Conservation (phyloP, 2,329 filamentous ascomycete species). For the Zymoseptoria ardabiliae region DNA sequence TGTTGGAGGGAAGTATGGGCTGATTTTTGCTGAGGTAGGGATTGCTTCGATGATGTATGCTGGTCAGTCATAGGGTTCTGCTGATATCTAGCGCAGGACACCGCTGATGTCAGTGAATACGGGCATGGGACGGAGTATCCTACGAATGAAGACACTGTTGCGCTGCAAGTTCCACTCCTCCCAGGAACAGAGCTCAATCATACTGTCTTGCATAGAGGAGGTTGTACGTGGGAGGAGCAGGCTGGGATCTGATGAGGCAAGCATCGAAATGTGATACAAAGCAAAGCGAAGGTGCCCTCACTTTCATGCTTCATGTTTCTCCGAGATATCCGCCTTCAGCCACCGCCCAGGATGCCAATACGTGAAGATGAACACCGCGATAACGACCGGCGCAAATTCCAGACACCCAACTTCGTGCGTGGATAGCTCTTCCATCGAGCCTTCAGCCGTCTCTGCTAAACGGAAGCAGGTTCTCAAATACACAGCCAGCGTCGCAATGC, state of each 20-base stretch:
- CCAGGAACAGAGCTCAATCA: conserved; percentile 6
- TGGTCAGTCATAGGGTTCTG: not conserved
- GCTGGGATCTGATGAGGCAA: conserved; percentile 2
- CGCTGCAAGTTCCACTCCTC: conserved; percentile 4
- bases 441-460: conserved; percentile 48
- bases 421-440: conserved; percentile 39
- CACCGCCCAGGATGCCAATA: conserved; percentile 39
- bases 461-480: conserved; percentile 49
- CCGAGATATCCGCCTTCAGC: conserved; percentile 16
- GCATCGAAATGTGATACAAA: not conserved
- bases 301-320: not conserved
- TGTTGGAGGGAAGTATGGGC: conserved; percentile 8
- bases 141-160: conserved; percentile 5
- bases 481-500: conserved; percentile 41
- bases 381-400: conserved; percentile 49
- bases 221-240: conserved; percentile 5
- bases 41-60: not conserved
- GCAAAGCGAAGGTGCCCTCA: not conserved
- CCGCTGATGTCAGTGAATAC: conserved; percentile 4
- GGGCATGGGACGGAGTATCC: conserved; percentile 10
- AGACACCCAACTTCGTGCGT: conserved; percentile 46
- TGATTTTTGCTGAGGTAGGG: conserved; percentile 7
- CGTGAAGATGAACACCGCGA: conserved; percentile 42
- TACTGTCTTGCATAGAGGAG: conserved; percentile 8
- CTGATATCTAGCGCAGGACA: not conserved